Evolutionary conservation across 495 filamentous ascomycete species (phyloP).

Genomic region (Podospora appendiculata): DNA sequence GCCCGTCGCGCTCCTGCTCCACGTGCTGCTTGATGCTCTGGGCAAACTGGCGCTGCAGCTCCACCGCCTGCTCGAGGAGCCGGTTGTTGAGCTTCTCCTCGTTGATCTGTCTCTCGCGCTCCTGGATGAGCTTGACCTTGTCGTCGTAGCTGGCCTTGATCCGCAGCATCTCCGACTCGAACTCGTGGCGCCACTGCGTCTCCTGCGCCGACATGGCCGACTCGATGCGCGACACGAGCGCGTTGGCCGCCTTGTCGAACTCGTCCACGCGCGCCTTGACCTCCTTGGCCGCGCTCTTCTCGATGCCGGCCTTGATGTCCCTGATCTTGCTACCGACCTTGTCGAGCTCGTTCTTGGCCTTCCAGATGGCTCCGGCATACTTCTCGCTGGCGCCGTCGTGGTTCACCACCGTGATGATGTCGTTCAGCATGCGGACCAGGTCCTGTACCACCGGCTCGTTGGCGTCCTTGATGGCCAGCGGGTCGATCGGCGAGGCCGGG

Average conservation of each 20-base stretch:
- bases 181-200: conserved; percentile 74
- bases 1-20: conserved; percentile 79
- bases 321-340: conserved; percentile 68
- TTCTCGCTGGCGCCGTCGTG: conserved; percentile 65
- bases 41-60: conserved; percentile 76
- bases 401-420: conserved; percentile 88
- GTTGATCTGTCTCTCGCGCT: conserved; percentile 62
- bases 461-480: conserved; percentile 61
- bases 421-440: conserved; percentile 90
- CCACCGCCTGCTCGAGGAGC: conserved; percentile 84
- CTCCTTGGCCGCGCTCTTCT: conserved; percentile 67
- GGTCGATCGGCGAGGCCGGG: conserved; percentile 61
- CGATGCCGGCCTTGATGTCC: conserved; percentile 55
- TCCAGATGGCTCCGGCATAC: conserved; percentile 65
- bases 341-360: conserved; percentile 77
- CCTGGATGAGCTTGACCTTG: conserved; percentile 67
- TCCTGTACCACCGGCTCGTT: conserved; percentile 85
- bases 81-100: conserved; percentile 76
- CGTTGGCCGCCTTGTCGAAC: conserved; percentile 43
- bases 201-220: conserved; percentile 66
- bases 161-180: conserved; percentile 78
- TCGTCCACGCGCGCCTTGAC: conserved; percentile 56
- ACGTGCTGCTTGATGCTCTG: conserved; percentile 71
- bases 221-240: conserved; percentile 75
- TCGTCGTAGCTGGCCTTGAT: conserved; percentile 67